Percentiles rank a stretch among this genome's conserved stretches.
phyloP scores from a whole-genome alignment of 495 filamentous ascomycete species.

The Penicillium cataractarum region DNA sequence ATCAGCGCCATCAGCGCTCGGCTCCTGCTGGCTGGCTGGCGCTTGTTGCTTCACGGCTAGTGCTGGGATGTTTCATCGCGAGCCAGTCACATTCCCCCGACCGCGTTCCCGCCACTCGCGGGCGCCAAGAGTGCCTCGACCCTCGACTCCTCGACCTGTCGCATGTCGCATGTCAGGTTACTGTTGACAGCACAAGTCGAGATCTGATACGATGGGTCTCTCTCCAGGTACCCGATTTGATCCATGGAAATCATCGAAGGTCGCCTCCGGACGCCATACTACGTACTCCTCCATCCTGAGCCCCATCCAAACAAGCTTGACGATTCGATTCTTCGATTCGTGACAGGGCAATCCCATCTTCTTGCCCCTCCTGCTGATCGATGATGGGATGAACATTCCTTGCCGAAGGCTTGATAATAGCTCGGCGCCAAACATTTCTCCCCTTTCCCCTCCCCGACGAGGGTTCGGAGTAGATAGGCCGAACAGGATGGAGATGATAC shows the following conservation, averaged over 20 bases:
- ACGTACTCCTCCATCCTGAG: neutral
- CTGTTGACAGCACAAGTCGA: slow-evolving; percentile 10
- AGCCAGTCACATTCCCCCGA: slow-evolving; percentile 18
- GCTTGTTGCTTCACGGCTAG: slow-evolving; percentile 19
- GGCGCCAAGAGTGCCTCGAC: slow-evolving; percentile 3
- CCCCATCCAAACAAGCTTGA: neutral
- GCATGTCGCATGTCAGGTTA: slow-evolving; percentile 20
- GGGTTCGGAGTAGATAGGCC: neutral
- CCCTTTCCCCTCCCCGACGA: slow-evolving; percentile 5
- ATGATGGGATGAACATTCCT: slow-evolving; percentile 8
- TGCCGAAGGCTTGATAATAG: neutral
- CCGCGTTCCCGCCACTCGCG: slow-evolving; percentile 15
- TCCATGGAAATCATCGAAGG: neutral
- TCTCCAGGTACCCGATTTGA: slow-evolving; percentile 8
- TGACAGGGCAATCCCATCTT: neutral
- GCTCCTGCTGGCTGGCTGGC: slow-evolving; percentile 8
- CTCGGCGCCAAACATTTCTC: slow-evolving; percentile 9
- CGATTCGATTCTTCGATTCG: neutral
- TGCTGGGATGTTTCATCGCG: slow-evolving; percentile 23
- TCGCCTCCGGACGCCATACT: neutral
- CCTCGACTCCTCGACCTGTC: slow-evolving; percentile 17
- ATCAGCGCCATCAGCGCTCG: slow-evolving; percentile 7
- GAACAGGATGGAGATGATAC: slow-evolving; percentile 13
- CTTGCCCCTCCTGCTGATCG: neutral
- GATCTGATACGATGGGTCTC: neutral